Base-by-base conservation (phyloP, 2,329 filamentous ascomycete species). In the Fusarium secorum region DNA sequence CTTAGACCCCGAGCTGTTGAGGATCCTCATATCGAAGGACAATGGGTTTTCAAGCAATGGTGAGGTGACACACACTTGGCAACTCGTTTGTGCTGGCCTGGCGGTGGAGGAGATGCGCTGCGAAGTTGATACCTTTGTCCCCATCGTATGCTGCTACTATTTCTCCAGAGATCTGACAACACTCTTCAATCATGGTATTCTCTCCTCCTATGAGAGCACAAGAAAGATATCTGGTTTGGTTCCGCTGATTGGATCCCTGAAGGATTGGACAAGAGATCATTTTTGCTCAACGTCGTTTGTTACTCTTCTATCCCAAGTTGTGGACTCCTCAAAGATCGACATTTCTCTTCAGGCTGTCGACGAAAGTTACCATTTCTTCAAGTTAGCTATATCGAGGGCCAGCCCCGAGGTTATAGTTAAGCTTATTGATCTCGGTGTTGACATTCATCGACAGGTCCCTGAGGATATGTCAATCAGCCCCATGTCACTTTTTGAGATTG, bases 391-490 rank as follows among this genome's bases (percentile, higher is more conserved):
- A 0, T 33, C 1, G 1, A 8, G 3, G 2, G 24, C 10, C 4
- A 14, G 11, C 3, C 8, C n/a, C 1, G 11, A 5, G 0, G 11
- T 60, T 2, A 11, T 28, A 0, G 8, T 10, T 1, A 32, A 24
- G 10, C 24, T 55, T 1, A 45, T 39, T 5, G 6, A 22, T 7
- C 17, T 33, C 5, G 41, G 41, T 8, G 49, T 38, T 18, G 41
- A 60, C 2, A 4, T 60, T 32, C 15, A 45, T 28, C 33, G 8
- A 11, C 49, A 13, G 11, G 10, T 44, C 7, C 17, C 58, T 14
- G 18, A n/a, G 6, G 4, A 11, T 7, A 17, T 32, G 5, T 33
- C 18, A 4, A 15, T 5, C 11, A 10, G 6, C 11, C n/a, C 49
- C 4, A 32, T 2, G 9, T 55, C 58, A 8, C 26, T 38, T 1